Conservation (phyloP, 108 stramenopile genomes). For the Cyclotella kingstonii region DNA sequence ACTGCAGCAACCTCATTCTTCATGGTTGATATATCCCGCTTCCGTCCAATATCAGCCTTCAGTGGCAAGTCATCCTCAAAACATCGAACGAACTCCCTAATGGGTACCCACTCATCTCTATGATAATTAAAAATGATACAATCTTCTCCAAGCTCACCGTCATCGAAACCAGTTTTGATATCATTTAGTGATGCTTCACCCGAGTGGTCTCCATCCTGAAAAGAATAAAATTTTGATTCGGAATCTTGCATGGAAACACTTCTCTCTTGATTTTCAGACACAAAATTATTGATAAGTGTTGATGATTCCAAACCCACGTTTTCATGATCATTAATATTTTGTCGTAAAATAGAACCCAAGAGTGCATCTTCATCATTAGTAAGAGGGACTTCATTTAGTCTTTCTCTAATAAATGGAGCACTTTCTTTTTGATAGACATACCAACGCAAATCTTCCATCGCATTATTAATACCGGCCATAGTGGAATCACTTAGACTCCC, state of each 20-base stretch:
- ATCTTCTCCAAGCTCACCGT: conserved; percentile 65
- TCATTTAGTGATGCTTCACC: conserved; percentile 71
- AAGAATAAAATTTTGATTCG: conserved; percentile 29
- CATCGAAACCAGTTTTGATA: conserved; percentile 65
- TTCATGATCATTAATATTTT: conserved; percentile 20
- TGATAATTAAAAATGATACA: conserved; percentile 52
- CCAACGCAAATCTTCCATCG: conserved; percentile 74
- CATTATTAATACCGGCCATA: conserved; percentile 32
- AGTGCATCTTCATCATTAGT: conserved; percentile 50
- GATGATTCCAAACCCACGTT: conserved; percentile 3
- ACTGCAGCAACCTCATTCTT: neutral
- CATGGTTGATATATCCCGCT: conserved; percentile 40
- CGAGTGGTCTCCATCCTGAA: conserved; percentile 72
- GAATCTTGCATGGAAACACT: neutral
- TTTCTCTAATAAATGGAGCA: conserved; percentile 48
- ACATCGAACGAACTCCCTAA: conserved; percentile 34
- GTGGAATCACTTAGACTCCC: conserved; percentile 32
- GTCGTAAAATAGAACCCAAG: conserved; percentile 40
- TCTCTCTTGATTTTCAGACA: neutral
- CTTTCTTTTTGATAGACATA: conserved; percentile 76
- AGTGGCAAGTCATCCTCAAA: conserved; percentile 3
- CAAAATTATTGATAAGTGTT: neutral
- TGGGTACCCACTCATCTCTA: conserved; percentile 56
- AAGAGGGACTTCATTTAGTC: conserved; percentile 51
- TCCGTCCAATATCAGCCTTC: conserved; percentile 10